A percentile compares a stretch with the other conserved stretches of the same genome.
phyloP scores from a whole-genome alignment of 1,284 basidiomycete genomes.

The Coriolopsis trogii region DNA sequence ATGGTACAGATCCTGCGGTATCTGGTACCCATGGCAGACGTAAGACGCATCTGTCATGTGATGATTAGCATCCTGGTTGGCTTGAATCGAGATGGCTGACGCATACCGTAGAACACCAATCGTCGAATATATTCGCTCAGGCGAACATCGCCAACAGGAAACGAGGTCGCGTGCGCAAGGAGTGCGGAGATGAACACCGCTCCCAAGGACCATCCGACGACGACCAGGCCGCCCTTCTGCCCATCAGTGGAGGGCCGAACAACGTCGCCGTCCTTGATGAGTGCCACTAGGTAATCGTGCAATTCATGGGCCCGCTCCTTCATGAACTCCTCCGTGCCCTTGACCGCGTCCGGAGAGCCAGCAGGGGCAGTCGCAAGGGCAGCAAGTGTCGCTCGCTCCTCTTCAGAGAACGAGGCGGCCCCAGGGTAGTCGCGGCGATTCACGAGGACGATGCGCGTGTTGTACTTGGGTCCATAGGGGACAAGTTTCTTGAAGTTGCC shows the following conservation, averaged over 20 bases:
- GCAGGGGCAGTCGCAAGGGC: not conserved
- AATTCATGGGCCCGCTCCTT: slow-evolving; percentile 11
- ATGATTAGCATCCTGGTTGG: no score
- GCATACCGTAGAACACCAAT: slow-evolving; percentile 12
- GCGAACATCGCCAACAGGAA: slow-evolving; percentile 3
- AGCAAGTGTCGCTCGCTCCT: slow-evolving; percentile 20
- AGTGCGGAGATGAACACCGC: slow-evolving; percentile 13
- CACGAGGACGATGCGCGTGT: slow-evolving; percentile 6
- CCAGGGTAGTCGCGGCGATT: slow-evolving; percentile 19
- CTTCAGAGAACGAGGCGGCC: slow-evolving; percentile 12
- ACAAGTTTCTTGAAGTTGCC: slow-evolving; percentile 16
- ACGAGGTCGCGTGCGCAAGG: slow-evolving; percentile 7
- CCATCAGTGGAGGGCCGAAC: not conserved
- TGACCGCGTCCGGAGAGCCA: not conserved
- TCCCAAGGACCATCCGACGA: slow-evolving; percentile 20
- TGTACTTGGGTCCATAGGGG: not conserved
- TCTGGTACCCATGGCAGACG: slow-evolving; percentile 5
- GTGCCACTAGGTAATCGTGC: slow-evolving; percentile 13
- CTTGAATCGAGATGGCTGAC: not conserved
- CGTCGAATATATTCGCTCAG: slow-evolving; percentile 11
- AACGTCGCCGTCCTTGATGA: slow-evolving; percentile 6
- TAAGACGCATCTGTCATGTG: slow-evolving; percentile 1
- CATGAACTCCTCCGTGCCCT: slow-evolving; percentile 2
- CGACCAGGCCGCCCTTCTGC: slow-evolving; percentile 13
- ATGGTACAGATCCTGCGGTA: slow-evolving; percentile 1